Evolutionary conservation across 2,329 filamentous ascomycete genomes (phyloP).

Genomic region (Clonostachys solani): DNA sequence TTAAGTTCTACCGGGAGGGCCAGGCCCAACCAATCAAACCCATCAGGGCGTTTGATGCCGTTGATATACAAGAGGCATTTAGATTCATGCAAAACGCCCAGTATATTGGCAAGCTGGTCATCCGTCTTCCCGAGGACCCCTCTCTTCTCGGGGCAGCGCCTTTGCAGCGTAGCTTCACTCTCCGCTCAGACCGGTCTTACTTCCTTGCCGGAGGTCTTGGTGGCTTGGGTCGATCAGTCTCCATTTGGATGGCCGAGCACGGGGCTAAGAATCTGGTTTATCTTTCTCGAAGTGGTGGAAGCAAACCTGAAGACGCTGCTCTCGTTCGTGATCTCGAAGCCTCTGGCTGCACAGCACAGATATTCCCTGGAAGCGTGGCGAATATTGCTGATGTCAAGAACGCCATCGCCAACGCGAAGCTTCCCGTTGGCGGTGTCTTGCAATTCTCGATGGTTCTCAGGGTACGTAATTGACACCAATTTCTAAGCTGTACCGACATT

Average conservation of each 20-base stretch:
- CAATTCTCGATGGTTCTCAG: slow-evolving; percentile 29
- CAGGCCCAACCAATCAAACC: slow-evolving; percentile 9
- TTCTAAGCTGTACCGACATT: too few species aligned
- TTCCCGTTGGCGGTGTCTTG: slow-evolving; percentile 26
- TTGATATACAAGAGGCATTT: slow-evolving; percentile 30
- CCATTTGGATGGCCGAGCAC: slow-evolving; percentile 40
- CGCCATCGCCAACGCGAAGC: slow-evolving; percentile 12
- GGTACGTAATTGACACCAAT: not conserved
- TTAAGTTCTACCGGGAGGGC: not conserved
- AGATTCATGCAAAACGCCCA: slow-evolving; percentile 33
- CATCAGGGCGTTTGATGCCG: slow-evolving; percentile 14
- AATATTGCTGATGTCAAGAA: slow-evolving; percentile 2
- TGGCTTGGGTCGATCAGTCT: slow-evolving; percentile 25
- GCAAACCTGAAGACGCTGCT: slow-evolving; percentile 4
- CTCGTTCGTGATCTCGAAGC: slow-evolving; percentile 13
- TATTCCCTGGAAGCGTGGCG: not conserved
- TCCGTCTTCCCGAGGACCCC: slow-evolving; percentile 10
- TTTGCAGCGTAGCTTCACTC: not conserved
- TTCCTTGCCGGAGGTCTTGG: slow-evolving; percentile 24
- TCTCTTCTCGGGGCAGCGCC: too few species aligned
- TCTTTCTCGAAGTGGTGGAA: slow-evolving; percentile 38
- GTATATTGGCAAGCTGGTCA: slow-evolving; percentile 36
- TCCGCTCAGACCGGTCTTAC: slow-evolving; percentile 15
- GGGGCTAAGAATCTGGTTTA: slow-evolving; percentile 43
- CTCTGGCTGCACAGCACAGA: too few species aligned